Evolutionary conservation across 164 flowering plant species (phyloP).

Genomic region (Stephania japonica): DNA sequence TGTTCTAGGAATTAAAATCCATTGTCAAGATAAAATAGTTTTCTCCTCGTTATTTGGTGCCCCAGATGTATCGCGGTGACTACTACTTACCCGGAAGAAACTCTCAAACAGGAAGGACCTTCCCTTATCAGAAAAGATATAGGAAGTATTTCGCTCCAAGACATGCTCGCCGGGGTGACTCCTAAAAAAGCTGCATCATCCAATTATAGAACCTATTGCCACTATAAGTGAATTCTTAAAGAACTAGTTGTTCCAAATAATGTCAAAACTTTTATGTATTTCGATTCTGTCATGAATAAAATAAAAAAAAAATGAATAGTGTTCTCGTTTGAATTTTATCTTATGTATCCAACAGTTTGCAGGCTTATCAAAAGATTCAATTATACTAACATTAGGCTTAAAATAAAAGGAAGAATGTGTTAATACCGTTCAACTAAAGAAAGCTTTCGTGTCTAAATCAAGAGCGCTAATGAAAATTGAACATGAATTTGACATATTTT

Average conservation of each 20-base stretch:
- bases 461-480: no score
- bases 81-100: conserved; percentile 70
- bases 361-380: no score
- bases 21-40: background rate
- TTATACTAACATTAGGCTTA: no score
- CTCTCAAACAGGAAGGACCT: conserved; percentile 60
- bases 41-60: conserved; percentile 12
- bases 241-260: background rate
- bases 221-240: background rate
- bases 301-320: no score
- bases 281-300: background rate
- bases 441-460: no score
- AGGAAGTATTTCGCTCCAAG: conserved; percentile 64
- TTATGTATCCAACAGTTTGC: no score
- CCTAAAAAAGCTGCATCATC: conserved; percentile 16
- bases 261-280: background rate
- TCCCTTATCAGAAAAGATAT: conserved; percentile 75
- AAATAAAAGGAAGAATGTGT: no score
- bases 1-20: background rate
- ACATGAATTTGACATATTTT: no score
- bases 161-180: conserved; percentile 75
- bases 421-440: no score
- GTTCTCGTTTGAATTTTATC: no score
- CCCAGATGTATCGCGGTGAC: conserved; percentile 92
- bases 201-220: conserved; percentile 8